These are phyloP conservation scores for Knufia fluminis DNA, from an alignment of 2,329 filamentous ascomycete genomes.

Conservation along the genomic window DNA sequence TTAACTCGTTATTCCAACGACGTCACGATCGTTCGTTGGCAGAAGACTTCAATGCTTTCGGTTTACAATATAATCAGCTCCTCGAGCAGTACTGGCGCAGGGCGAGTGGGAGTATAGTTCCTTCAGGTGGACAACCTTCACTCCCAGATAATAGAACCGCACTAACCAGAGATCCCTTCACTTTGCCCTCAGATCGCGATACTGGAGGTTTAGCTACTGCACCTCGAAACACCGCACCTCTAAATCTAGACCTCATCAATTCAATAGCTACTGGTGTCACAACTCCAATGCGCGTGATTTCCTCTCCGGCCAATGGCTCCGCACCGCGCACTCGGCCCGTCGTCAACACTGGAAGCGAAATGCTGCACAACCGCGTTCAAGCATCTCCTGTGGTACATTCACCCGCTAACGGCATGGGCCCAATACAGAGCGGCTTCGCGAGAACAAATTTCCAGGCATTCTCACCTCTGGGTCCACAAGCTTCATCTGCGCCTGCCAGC, in stretches of 20 bases:
- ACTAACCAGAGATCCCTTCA: background rate
- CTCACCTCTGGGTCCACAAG: background rate
- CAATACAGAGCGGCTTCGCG: background rate
- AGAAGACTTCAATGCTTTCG: background rate
- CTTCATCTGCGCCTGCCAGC: background rate
- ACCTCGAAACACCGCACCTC: background rate
- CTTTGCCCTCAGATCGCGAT: background rate
- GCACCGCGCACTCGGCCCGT: background rate
- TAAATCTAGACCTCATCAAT: background rate
- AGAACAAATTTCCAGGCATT: background rate
- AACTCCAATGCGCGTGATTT: conserved; percentile 26
- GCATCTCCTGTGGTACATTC: background rate
- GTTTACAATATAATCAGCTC: background rate
- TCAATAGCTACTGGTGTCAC: background rate
- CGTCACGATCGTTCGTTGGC: background rate
- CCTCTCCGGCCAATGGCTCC: conserved; percentile 22
- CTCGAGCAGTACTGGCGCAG: background rate
- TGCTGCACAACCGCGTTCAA: background rate
- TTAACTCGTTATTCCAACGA: conserved; percentile 49
- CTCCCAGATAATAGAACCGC: background rate
- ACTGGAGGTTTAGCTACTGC: background rate
- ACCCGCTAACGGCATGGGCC: background rate
- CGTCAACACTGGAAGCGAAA: background rate
- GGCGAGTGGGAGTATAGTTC: background rate
- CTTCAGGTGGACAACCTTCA: background rate